Evolutionary conservation across 1,284 basidiomycete genomes (phyloP), one percentile per base, ranked within the genome.

Genomic region (Ganoderma lingzhi): DNA sequence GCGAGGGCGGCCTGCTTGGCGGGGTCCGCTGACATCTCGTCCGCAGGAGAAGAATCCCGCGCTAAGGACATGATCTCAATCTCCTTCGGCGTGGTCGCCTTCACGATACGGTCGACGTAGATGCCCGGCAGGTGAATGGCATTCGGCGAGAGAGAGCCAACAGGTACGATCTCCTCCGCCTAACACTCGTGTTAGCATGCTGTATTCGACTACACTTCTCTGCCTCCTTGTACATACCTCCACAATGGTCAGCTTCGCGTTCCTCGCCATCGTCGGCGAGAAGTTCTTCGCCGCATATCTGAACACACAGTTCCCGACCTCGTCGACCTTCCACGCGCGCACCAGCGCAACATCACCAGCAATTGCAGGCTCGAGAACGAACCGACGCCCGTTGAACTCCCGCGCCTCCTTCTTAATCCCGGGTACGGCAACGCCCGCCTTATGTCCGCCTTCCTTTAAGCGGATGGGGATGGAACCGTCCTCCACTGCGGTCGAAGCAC

Each of bases 281-380:
- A 97, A 98, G 79, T 98, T 97, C 78, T 96, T 91, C 55, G 96
- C 92, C 8, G 95, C 89, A 80, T 96, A 97, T 72, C 94, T 94
- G 71, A 96, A 96, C 53, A 95, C 91, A 77, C 90, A 92, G 80
- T 96, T 96, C 1, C 93, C 94, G 55, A 90, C 88, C 79, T 96
- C 95, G 78, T 99, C 97, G 15, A 92, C 97, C 82, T 98, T 98
- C 96, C 96, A 98, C 8, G 96, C 97, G 69, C 93, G 87, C 60
- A 99, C 84, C 78, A 99, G 93, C 32, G 96, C 97, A 65, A 96
- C 90, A 80, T 96, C 95, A 37, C 94, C 96, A 53, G 90, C 84
- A 76, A 98, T 91, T 9, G 95, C 91, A 32, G 93, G 90, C 82
- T 99, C 97, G 76, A 98, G 85, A 51, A 99, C 85, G 82, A 93